Conservation (phyloP, 2,329 filamentous ascomycete species). For the Aspergillus fijiensis region DNA sequence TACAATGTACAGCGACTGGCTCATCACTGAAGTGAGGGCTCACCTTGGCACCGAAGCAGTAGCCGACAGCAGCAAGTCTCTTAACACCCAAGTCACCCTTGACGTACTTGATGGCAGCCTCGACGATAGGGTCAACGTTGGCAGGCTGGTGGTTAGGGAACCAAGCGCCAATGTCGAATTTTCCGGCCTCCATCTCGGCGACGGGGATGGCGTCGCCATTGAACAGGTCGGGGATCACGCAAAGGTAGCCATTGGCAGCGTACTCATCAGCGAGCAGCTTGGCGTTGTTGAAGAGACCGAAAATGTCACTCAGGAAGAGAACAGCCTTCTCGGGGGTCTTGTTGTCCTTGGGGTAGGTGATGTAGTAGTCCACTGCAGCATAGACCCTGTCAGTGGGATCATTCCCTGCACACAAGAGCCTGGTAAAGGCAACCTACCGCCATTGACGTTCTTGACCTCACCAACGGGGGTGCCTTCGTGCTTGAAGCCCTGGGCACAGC, state of each 20-base stretch:
- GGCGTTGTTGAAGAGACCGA: conserved; percentile 60
- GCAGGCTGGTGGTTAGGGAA: conserved; percentile 50
- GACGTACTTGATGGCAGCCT: conserved; percentile 55
- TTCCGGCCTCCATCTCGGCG: conserved; percentile 48
- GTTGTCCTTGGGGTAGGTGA: conserved; percentile 54
- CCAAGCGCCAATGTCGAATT: conserved; percentile 54
- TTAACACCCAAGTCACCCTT: conserved; percentile 56
- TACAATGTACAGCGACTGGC: background rate
- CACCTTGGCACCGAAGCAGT: conserved; percentile 74
- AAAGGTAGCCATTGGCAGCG: conserved; percentile 70
- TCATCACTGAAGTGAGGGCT: conserved; percentile 15
- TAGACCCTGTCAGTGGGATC: background rate
- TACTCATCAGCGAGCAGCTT: conserved; percentile 71
- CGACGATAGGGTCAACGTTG: conserved; percentile 55
- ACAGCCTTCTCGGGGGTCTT: conserved; percentile 54
- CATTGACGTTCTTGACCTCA: conserved; percentile 48
- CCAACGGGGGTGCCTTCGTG: conserved; percentile 53
- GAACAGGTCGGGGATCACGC: conserved; percentile 70
- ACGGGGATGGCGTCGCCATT: conserved; percentile 62
- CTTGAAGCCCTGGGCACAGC: conserved; percentile 52
- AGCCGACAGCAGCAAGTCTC: conserved; percentile 65
- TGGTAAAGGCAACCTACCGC: conserved; percentile 36
- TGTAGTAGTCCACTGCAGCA: conserved; percentile 55
- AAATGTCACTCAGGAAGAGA: conserved; percentile 58
- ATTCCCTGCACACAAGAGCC: background rate